A percentile compares a stretch with the other conserved stretches of the same genome.
Conservation (phyloP, 306 rosid genomes). For the Aeschynomene evenia region DNA sequence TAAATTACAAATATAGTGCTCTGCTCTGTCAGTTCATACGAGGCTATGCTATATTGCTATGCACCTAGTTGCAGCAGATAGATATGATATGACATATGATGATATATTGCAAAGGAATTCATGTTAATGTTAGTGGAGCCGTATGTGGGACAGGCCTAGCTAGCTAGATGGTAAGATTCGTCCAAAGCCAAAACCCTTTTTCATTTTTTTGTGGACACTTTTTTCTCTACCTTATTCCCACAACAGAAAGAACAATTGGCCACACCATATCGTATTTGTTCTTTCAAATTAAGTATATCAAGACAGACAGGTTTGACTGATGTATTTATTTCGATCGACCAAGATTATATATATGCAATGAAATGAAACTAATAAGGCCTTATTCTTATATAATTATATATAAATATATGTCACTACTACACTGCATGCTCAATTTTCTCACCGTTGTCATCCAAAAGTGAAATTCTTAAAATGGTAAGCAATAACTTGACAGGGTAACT, state of each 20-base stretch:
- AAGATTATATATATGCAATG: too few relatives aligned
- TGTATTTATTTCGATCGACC: neutral
- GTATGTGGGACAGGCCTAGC: neutral
- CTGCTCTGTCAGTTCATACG: neutral
- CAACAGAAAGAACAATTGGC: neutral
- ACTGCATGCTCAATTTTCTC: neutral
- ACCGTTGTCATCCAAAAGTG: neutral
- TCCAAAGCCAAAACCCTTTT: neutral
- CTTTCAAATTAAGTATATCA: neutral
- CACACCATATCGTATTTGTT: neutral
- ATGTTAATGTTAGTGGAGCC: neutral
- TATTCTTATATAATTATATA: neutral
- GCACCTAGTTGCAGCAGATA: too few relatives aligned
- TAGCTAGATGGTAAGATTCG: slow-evolving; percentile 22
- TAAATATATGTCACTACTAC: neutral
- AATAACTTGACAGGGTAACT: neutral
- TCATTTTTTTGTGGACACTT: neutral
- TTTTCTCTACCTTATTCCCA: neutral
- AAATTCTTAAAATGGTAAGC: neutral
- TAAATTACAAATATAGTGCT: neutral
- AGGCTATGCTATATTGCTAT: neutral
- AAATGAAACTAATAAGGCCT: neutral
- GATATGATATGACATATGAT: too few relatives aligned
- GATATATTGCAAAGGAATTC: neutral
- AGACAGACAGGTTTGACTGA: slow-evolving; percentile 14